Conservation (phyloP, 2,329 filamentous ascomycete species). For the Ceratocystis colombiana region DNA sequence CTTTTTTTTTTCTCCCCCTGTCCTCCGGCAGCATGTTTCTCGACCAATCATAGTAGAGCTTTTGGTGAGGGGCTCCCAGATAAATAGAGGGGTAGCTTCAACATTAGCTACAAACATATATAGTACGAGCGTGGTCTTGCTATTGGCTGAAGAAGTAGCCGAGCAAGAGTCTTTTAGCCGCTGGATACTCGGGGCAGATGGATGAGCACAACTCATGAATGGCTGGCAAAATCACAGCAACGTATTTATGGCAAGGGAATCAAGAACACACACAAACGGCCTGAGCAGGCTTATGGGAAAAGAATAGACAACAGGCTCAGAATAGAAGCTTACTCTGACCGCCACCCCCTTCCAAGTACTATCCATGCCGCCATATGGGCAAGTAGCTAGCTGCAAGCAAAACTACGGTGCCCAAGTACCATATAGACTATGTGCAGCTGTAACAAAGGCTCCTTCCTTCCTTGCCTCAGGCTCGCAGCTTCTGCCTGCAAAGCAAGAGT, state of each 20-base stretch:
- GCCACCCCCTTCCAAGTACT: background rate
- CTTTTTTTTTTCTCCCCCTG: background rate
- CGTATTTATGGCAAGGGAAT: background rate
- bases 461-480: background rate
- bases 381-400: background rate
- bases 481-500: background rate
- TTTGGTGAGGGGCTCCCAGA: background rate
- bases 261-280: background rate
- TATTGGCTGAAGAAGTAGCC: conserved; percentile 11
- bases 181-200: background rate
- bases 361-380: background rate
- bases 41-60: background rate
- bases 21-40: background rate
- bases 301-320: background rate
- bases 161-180: background rate
- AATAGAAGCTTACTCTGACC: background rate
- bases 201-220: background rate
- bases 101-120: background rate
- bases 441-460: background rate
- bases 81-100: conserved; percentile 8
- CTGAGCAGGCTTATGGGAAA: background rate
- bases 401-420: background rate
- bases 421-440: background rate
- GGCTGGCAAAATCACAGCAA: background rate
- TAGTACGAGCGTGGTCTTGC: background rate